Base-by-base conservation (phyloP, 2,329 filamentous ascomycete species). In the Fusarium albosuccineum region DNA sequence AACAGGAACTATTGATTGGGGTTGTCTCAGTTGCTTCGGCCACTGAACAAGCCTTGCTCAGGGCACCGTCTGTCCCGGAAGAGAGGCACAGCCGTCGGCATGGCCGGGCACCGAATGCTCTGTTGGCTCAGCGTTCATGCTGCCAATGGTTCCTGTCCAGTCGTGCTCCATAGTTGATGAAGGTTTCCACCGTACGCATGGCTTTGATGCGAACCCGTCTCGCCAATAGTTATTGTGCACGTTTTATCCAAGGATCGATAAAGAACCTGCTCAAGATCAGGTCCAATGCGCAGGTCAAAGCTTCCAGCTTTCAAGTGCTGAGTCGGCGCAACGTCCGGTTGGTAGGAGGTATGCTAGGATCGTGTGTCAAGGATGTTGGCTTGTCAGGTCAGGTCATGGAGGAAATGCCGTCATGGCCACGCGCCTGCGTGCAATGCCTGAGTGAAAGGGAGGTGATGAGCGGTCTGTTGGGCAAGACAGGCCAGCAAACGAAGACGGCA, bases 331-430 rank as follows among this genome's bases (percentile, higher is more conserved):
- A 42, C 14, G 26, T 17, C 34, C 51, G 22, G 37, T 41, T 49
- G 46, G 49, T 34, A 33, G 41, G 54, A 17, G 46, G 26, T 42
- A 42, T 59, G 53, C 36, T 33, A 29, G 42, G 33, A 37, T 60
- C 16, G 39, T 37, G 42, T 29, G 40, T 13, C 9, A 42, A 39
- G 50, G 50, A 44, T 54, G 50, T 39, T 14, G 39, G 50, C 39
- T 34, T 56, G 64, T 34, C 36, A 30, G 16, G 42, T 49, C 42
- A 50, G 44, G 40, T 57, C 44, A 34, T 27, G 17, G 57, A 46
- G 14, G 34, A 67, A 54, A 67, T 68, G 39, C 60, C 60, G 52
- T 57, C 64, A 67, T 57, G 26, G 34, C 41, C 48, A 50, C 26
- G 27, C 30, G 16, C 54, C 27, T 46, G 6, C 46, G 33, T 44